phyloP scores from a whole-genome alignment of 371 early-diverging fungal species.

The Rozella allomycis region DNA sequence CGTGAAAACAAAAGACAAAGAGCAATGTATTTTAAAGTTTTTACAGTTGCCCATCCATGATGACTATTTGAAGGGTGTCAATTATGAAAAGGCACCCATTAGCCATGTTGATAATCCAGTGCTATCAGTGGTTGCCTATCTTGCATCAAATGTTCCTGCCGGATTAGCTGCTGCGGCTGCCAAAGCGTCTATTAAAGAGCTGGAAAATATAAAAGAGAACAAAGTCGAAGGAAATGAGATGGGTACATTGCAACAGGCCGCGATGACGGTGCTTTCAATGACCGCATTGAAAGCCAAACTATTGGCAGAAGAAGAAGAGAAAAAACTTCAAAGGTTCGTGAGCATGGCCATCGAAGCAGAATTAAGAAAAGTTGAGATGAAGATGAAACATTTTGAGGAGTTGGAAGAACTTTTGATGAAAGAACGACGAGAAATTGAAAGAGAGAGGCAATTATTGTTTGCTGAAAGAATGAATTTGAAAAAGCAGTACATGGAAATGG shows the following conservation, averaged over 20 bases:
- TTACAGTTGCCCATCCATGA: conserved; percentile 89
- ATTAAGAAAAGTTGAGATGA: conserved; percentile 60
- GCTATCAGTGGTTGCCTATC: conserved; percentile 79
- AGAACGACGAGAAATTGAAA: conserved; percentile 56
- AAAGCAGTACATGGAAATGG: too few relatives aligned
- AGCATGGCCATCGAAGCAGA: conserved; percentile 61
- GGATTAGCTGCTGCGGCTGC: conserved; percentile 75
- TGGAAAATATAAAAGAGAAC: conserved; percentile 6
- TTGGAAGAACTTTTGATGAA: conserved; percentile 61
- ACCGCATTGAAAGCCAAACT: conserved; percentile 30
- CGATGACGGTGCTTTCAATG: too few relatives aligned
- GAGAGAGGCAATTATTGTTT: conserved; percentile 54
- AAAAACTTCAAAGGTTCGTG: conserved; percentile 52
- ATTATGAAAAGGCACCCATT: too few relatives aligned
- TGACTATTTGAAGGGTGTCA: conserved; percentile 36
- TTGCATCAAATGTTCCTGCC: conserved; percentile 77
- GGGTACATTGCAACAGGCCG: neutral
- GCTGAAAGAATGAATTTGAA: conserved; percentile 35
- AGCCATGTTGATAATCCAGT: conserved; percentile 88
- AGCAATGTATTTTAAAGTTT: conserved; percentile 87
- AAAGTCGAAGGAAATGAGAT: neutral
- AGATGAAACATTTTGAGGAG: conserved; percentile 75
- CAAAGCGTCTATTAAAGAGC: conserved; percentile 33
- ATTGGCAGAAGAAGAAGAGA: conserved; percentile 40
- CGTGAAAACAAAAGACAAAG: conserved; percentile 74